Evolutionary conservation across 345 rosid genomes (phyloP).

Genomic region (Hibiscus trionum): DNA sequence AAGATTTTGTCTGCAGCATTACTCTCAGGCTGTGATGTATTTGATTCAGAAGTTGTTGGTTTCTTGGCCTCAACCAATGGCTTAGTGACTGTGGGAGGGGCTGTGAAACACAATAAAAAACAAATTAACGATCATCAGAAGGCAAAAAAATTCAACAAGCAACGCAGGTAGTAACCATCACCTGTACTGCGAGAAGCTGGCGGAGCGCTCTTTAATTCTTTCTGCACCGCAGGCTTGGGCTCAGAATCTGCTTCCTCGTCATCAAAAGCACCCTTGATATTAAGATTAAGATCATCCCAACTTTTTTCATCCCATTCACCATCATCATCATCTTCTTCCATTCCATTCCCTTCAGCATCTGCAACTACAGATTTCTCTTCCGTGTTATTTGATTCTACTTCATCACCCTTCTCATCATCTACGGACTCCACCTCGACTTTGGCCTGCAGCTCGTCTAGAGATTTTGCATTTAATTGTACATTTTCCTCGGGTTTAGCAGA

Average conservation of each 20-base stretch:
- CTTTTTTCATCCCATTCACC: constrained; percentile 96
- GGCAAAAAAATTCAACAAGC: background rate
- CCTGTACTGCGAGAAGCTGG: constrained; percentile 38
- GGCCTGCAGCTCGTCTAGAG: constrained; percentile 29
- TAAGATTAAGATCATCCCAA: constrained; percentile 84
- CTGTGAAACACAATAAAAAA: constrained; percentile 6
- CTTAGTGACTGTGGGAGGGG: constrained; percentile 27
- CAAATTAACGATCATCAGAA: background rate
- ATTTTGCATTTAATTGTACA: constrained; percentile 34
- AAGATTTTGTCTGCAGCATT: constrained; percentile 24
- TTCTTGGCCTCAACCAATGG: constrained; percentile 18
- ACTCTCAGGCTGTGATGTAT: constrained; percentile 27
- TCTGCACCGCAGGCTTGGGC: constrained; percentile 45
- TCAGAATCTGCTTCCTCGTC: constrained; percentile 77
- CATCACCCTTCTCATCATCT: constrained; percentile 37
- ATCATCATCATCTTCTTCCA: constrained; percentile 78
- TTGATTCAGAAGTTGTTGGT: constrained; percentile 1
- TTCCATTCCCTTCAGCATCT: constrained; percentile 45
- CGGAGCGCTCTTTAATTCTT: constrained; percentile 35
- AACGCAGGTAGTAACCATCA: constrained; percentile 8
- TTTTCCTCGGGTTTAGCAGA: constrained; percentile 39
- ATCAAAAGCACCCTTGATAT: constrained; percentile 74
- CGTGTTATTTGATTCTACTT: constrained; percentile 26
- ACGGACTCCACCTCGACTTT: constrained; percentile 30
- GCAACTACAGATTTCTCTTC: constrained; percentile 43